A percentile compares a stretch with the other conserved stretches of the same genome.
Conservation (phyloP, 768 basidiomycete genomes). For the Tulasnella sp. region DNA sequence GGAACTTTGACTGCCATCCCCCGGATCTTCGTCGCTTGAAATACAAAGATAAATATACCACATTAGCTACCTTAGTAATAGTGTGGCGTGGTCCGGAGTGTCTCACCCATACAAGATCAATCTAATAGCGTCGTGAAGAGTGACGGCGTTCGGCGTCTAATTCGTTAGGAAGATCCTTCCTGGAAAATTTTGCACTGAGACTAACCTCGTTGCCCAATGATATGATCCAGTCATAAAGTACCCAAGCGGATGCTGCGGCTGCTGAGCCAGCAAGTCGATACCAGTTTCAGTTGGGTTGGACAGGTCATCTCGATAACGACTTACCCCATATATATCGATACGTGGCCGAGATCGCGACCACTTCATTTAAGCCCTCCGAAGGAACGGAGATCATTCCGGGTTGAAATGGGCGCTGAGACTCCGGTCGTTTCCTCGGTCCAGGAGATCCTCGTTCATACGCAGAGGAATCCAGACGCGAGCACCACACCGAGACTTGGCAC, state of each 20-base stretch:
- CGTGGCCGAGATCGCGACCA: not conserved
- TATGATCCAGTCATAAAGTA: slow-evolving; percentile 17
- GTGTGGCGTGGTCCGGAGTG: not conserved
- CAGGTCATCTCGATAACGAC: not conserved
- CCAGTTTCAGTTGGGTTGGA: not conserved
- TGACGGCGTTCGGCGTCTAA: not conserved
- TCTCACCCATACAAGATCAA: not conserved
- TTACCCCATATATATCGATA: not conserved
- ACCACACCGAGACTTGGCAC: too few relatives aligned
- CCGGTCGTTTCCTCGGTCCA: not conserved
- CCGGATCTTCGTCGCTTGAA: not conserved
- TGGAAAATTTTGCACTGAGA: not conserved
- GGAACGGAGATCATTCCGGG: too few relatives aligned
- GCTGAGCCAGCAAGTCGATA: too few relatives aligned
- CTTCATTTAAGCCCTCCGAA: too few relatives aligned
- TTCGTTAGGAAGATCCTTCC: not conserved
- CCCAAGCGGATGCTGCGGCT: slow-evolving; percentile 17
- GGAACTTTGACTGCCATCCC: slow-evolving; percentile 1
- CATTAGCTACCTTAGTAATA: not conserved
- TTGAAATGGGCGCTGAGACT: not conserved
- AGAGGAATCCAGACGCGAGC: too few relatives aligned
- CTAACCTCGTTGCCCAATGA: slow-evolving; percentile 14
- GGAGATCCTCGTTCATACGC: too few relatives aligned
- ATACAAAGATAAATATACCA: not conserved
- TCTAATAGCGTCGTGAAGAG: not conserved